A percentile compares a stretch with the other conserved stretches of the same genome.
Conservation (phyloP, 352 stramenopile genomes). For the Globisporangium spinosum region DNA sequence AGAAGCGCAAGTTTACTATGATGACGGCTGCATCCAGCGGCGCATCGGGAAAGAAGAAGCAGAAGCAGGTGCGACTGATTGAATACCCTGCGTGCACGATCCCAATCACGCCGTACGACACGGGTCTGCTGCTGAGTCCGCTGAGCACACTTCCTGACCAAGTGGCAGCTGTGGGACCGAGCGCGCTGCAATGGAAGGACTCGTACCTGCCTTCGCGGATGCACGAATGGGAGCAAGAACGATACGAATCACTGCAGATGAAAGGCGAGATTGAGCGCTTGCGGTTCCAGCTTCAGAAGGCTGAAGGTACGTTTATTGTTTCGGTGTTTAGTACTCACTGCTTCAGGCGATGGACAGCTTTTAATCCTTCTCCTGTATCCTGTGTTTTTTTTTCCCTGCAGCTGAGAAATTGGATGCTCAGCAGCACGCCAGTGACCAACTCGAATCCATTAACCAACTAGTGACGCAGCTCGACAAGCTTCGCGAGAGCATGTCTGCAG, state of each 20-base stretch:
- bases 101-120: constrained; percentile 61
- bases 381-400: constrained; percentile 20
- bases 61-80: constrained; percentile 48
- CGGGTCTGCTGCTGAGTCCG: constrained; percentile 62
- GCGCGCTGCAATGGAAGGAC: constrained; percentile 68
- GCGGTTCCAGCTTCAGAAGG: constrained; percentile 64
- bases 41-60: constrained; percentile 35
- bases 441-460: constrained; percentile 82
- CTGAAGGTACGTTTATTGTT: constrained; percentile 43
- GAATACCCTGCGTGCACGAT: constrained; percentile 67
- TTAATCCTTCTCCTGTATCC: background rate
- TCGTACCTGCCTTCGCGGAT: constrained; percentile 69
- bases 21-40: constrained; percentile 23
- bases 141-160: constrained; percentile 63
- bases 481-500: constrained; percentile 30
- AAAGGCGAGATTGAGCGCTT: constrained; percentile 77
- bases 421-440: constrained; percentile 66
- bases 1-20: constrained; percentile 64
- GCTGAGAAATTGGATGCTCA: constrained; percentile 73
- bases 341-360: background rate
- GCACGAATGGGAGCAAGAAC: constrained; percentile 74
- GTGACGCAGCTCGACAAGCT: constrained; percentile 74
- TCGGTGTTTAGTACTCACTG: background rate
- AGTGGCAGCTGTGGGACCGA: constrained; percentile 59
- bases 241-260: constrained; percentile 69